Conservation (phyloP, 345 rosid genomes). For the Hibiscus tridactylites region DNA sequence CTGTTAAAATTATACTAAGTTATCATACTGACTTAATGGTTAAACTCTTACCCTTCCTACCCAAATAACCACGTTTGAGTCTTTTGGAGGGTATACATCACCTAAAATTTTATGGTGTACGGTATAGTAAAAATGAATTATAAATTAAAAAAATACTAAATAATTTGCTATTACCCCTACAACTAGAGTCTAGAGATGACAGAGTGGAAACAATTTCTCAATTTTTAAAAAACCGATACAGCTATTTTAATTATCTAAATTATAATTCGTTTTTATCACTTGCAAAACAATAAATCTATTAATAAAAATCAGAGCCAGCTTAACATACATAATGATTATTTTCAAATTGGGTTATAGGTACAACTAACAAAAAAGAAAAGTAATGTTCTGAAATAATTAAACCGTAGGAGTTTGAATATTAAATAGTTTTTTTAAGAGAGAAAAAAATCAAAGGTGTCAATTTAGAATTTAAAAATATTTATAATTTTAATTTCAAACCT, state of each 20-base stretch:
- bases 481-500: not conserved
- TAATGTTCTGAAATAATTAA: not conserved
- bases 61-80: too few species aligned
- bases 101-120: too few species aligned
- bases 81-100: too few species aligned
- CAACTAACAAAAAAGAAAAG: not conserved
- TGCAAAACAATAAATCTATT: not conserved
- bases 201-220: not conserved
- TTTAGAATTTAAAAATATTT: not conserved
- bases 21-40: too few species aligned
- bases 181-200: not conserved
- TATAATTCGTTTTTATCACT: not conserved
- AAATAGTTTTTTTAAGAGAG: not conserved
- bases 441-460: too few species aligned
- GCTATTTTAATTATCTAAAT: not conserved
- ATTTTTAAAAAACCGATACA: not conserved
- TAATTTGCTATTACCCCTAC: not conserved
- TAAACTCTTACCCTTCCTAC: too few species aligned
- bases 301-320: not conserved
- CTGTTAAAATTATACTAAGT: too few species aligned
- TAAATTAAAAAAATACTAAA: not conserved
- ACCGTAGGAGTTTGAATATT: not conserved
- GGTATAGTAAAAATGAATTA: too few species aligned
- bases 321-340: not conserved
- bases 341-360: not conserved